Percentiles rank a stretch among this genome's conserved stretches.
Evolutionary conservation across 768 basidiomycete genomes (phyloP).

Genomic region (Clathrus columnatus): DNA sequence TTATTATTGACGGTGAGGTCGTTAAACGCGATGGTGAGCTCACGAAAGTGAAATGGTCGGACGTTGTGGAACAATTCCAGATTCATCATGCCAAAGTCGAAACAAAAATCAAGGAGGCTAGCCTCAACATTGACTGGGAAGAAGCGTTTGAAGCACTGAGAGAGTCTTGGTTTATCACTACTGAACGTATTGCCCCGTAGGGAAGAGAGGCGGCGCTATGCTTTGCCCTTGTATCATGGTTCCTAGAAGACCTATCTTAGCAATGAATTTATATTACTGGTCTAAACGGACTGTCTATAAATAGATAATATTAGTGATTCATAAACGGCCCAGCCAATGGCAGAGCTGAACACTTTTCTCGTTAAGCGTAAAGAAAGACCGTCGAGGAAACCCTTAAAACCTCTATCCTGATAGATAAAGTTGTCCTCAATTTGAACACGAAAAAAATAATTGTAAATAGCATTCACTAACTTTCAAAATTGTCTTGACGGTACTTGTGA

Average conservation of each 20-base stretch:
- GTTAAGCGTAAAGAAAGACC: constrained; percentile 75
- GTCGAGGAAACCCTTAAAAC: constrained; percentile 74
- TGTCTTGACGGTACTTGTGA: constrained; percentile 52
- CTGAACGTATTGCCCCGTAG: background rate
- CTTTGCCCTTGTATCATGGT: too few species aligned
- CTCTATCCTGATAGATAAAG: constrained; percentile 55
- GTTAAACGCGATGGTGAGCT: constrained; percentile 22
- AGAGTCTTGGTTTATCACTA: background rate
- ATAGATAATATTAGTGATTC: constrained; percentile 65
- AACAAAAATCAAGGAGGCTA: constrained; percentile 12
- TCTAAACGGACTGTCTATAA: constrained; percentile 14
- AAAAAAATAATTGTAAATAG: background rate
- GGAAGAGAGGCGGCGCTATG: background rate
- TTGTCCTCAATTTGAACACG: background rate
- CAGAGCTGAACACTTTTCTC: constrained; percentile 82
- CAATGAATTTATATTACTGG: background rate
- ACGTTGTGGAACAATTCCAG: constrained; percentile 19
- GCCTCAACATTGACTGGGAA: background rate
- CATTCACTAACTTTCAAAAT: constrained; percentile 61
- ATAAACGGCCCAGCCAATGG: constrained; percentile 87
- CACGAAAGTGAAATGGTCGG: constrained; percentile 18
- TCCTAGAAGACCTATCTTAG: background rate
- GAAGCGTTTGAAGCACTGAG: background rate
- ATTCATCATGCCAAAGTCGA: constrained; percentile 16
- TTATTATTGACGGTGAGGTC: constrained; percentile 24